A percentile compares a stretch with the other conserved stretches of the same genome.
These are phyloP conservation scores for Dimocarpus longan DNA, from an alignment of 345 rosid genomes.

Conservation along the genomic window DNA sequence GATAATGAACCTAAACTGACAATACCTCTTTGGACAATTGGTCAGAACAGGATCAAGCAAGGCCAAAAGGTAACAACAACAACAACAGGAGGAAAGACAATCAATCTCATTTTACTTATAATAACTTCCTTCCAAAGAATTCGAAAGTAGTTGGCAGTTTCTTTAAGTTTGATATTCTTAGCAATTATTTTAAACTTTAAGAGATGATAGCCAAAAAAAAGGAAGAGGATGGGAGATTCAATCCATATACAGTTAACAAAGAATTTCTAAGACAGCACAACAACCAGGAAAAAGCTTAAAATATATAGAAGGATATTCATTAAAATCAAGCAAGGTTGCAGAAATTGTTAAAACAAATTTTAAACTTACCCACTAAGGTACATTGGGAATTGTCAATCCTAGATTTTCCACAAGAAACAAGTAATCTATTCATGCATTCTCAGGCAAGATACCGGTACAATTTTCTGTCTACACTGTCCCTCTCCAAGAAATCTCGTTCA, in stretches of 20 bases:
- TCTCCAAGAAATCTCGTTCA: constrained; percentile 71
- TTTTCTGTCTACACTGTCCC: constrained; percentile 69
- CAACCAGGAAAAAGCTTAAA: constrained; percentile 7
- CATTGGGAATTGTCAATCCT: constrained; percentile 31
- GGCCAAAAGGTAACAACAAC: neutral
- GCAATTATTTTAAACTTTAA: neutral
- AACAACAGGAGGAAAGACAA: neutral
- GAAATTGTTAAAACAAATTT: constrained; percentile 20
- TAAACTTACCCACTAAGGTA: constrained; percentile 30
- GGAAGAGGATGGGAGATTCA: neutral
- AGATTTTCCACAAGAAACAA: constrained; percentile 22
- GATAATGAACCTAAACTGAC: too few species aligned
- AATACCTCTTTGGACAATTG: neutral
- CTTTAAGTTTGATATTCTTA: too few species aligned
- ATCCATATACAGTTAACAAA: neutral
- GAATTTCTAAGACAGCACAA: neutral
- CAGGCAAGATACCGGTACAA: constrained; percentile 67
- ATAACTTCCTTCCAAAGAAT: too few species aligned
- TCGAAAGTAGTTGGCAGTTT: too few species aligned
- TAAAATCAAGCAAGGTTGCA: constrained; percentile 20
- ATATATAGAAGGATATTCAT: constrained; percentile 16
- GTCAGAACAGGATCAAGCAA: neutral
- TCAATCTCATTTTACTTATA: neutral
- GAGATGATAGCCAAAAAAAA: too few species aligned
- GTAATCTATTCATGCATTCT: constrained; percentile 21